Base-by-base conservation (phyloP, 352 stramenopile genomes). In the Pythium chondricola region DNA sequence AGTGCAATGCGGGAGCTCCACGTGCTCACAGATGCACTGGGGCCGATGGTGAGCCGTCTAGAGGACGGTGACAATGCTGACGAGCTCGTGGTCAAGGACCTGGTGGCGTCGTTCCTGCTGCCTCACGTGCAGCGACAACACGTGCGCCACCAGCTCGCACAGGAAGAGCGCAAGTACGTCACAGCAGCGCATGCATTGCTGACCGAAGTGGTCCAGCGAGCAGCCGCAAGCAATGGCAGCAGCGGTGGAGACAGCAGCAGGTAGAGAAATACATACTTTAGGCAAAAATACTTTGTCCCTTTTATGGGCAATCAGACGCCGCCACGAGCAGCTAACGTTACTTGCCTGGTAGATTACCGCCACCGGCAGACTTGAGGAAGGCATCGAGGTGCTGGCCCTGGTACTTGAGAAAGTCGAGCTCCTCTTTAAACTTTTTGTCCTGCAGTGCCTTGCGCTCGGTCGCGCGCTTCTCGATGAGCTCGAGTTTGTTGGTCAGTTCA, bases 371-470 rank as follows among this genome's bases (percentile, higher is more conserved):
- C 63, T 97, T 97, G 40, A 97, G 75, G 61, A 97, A 98, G 9
- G 84, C 80, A 47, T 98, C 93, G n/a, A 97, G 69, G 57, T 98
- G 89, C 61, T 97, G 88, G 27, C 86, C 85, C 61, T 97, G 89
- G 69, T 98, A 97, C 65, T 97, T 97, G 43, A 98, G 75, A 50
- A 97, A 97, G 52, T 96, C 88, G 33, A 97, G 69, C 51, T 97
- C 88, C 54, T 97, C 90, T 48, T 97, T 96, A 52, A 88, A 90
- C 47, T 93, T 93, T 61, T 97, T 97, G 61, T 97, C 87, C 50
- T 97, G 90, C 21, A 97, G 62, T 17, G 74, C 75, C 14, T 89
- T 90, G 47, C 82, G 69, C 56, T 97, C 91, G 8, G 66, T 81
- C 25, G 85, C 79, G 27, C 87, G 71, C 61, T 97, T 97, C 50